Percentiles rank a stretch among this genome's conserved stretches.
phyloP scores from a whole-genome alignment of 768 basidiomycete species.

The Boletus bicolor region DNA sequence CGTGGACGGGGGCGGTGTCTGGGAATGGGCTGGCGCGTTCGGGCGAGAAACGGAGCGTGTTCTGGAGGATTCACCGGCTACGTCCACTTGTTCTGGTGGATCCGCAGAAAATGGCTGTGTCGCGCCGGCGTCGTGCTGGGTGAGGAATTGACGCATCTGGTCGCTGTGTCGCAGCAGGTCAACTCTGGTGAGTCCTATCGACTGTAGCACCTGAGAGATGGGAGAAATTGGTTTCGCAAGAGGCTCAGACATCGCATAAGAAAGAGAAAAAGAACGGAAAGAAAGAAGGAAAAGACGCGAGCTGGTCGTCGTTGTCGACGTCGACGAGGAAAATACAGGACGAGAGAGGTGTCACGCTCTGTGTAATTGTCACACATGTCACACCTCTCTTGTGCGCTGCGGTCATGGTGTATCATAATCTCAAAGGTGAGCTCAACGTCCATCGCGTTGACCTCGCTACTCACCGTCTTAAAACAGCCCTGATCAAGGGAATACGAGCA shows the following conservation, averaged over 20 bases:
- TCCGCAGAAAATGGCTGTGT: constrained; percentile 41
- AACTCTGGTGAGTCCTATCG: constrained; percentile 73
- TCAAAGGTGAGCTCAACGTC: constrained; percentile 58
- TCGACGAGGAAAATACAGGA: constrained; percentile 16
- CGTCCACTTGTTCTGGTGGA: constrained; percentile 34
- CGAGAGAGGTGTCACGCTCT: constrained; percentile 16
- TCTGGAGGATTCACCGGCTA: constrained; percentile 40
- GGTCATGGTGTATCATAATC: constrained; percentile 78
- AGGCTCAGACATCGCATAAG: constrained; percentile 20
- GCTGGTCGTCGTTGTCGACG: constrained; percentile 22
- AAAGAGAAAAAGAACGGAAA: neutral
- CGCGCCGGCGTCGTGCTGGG: constrained; percentile 46
- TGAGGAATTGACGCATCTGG: constrained; percentile 79
- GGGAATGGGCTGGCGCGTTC: constrained; percentile 40
- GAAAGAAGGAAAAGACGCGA: neutral
- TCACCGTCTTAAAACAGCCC: constrained; percentile 50
- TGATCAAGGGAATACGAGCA: constrained; percentile 96
- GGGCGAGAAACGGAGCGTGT: constrained; percentile 47
- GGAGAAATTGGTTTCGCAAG: constrained; percentile 48
- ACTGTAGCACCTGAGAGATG: constrained; percentile 67
- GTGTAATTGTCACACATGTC: constrained; percentile 22
- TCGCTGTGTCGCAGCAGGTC: constrained; percentile 69
- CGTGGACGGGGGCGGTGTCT: constrained; percentile 47
- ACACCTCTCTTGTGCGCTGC: constrained; percentile 13
- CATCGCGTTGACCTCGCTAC: neutral